Base-by-base conservation (phyloP, 495 filamentous ascomycete genomes). In the Neurospora hispaniola region DNA sequence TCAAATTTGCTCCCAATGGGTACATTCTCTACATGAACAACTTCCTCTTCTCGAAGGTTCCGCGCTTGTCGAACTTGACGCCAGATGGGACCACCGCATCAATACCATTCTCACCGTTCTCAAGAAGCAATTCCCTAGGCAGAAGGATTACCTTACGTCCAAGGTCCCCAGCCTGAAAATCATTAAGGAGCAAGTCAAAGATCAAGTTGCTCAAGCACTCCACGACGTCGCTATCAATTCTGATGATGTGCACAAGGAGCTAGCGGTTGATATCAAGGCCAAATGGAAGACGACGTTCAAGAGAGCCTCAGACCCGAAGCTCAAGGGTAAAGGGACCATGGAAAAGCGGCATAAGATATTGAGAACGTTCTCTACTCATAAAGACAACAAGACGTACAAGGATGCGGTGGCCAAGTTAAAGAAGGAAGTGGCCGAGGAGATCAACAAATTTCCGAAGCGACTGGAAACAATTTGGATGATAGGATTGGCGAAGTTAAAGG, bases 201-300 rank as follows among this genome's bases (percentile, higher is more conserved):
- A 70, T 35, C 12, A 14, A 10, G 39, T 70, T 12, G 72, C 20
- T 16, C n/a, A 70, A 16, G 70, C 54, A 5, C 39, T 77, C 4
- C 3, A 6, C 2, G 35, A 71, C 1, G 11, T 76, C 1, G 69
- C 69, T 14, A 20, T 31, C 2, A 23, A 54, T 2, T 31, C 74
- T 1, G 31, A 44, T 1, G 18, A 3, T 0, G 2, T 74, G 5
- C 74, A 72, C 18, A 23, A 46, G 1, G n/a, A 38, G 14, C n/a
- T 76, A 16, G 14, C 16, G 23, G 23, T 69, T 4, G 38, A 66
- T 4, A 8, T 77, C 3, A 38, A 44, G 14, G 11, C 23, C 8
- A 62, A 42, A 20, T 74, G 74, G 75, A 41, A 69, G 27, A 12
- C 23, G 2, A 66, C 20, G 14, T 76, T 76, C 40, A 42, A 54